A percentile compares a stretch with the other conserved stretches of the same genome.
These are phyloP conservation scores for Geotrichum histeridarum DNA, from an alignment of 1,139 yeast species.

Conservation along the genomic window DNA sequence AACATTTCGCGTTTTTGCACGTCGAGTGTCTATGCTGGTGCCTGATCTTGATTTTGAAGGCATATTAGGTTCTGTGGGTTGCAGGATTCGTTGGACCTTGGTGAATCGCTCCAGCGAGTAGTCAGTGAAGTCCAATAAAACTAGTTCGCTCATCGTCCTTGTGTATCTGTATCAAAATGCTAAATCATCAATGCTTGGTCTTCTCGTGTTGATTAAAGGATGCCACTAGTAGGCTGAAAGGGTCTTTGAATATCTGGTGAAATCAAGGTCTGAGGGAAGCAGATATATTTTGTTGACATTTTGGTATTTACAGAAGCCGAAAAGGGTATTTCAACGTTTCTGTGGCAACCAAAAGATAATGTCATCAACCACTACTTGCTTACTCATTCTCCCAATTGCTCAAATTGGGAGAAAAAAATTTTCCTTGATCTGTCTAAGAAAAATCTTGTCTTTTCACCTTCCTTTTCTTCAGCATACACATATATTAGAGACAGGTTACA, in stretches of 20 bases:
- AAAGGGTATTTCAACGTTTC: neutral
- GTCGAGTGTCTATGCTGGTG: neutral
- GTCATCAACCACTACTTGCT: neutral
- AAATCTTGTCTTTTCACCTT: neutral
- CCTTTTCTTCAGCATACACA: neutral
- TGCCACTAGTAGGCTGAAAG: neutral
- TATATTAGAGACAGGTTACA: conserved; percentile 15
- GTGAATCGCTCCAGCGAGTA: conserved; percentile 20
- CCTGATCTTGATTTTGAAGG: conserved; percentile 1
- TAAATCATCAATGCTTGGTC: neutral
- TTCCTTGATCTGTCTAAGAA: neutral
- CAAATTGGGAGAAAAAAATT: conserved; percentile 4
- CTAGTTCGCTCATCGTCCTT: conserved; percentile 15
- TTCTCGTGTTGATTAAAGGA: neutral
- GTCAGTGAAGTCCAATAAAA: conserved; percentile 19
- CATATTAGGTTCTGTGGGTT: conserved; percentile 3
- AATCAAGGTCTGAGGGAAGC: neutral
- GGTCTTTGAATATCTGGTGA: too few species aligned
- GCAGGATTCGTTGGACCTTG: conserved; percentile 19
- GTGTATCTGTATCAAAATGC: neutral
- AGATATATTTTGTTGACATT: conserved; percentile 3
- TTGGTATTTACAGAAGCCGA: neutral
- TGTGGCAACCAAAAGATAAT: neutral
- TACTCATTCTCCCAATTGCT: conserved; percentile 7
- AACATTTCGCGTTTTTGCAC: neutral